Percentiles rank a stretch among this genome's conserved stretches.
phyloP scores from a whole-genome alignment of 805 yeast genomes.

The Ascoidea tarda region DNA sequence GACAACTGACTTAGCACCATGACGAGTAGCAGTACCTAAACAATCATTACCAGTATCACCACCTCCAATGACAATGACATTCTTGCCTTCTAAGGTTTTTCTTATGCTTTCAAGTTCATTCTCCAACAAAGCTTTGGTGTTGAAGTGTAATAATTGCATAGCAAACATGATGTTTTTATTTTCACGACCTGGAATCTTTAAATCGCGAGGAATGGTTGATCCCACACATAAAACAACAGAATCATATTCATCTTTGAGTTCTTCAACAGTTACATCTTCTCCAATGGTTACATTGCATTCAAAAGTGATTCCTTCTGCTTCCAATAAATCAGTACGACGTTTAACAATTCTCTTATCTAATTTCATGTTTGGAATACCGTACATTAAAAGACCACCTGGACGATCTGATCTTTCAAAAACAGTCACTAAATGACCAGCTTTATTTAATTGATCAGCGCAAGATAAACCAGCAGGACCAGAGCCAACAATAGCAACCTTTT shows the following conservation, averaged over 20 bases:
- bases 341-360: slow-evolving; percentile 85
- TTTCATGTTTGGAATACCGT: slow-evolving; percentile 99
- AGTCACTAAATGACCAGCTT: slow-evolving; percentile 86
- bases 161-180: slow-evolving; percentile 86
- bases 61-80: slow-evolving; percentile 96
- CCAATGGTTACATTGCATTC: slow-evolving; percentile 72
- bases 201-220: slow-evolving; percentile 91
- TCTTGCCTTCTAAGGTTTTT: slow-evolving; percentile 62
- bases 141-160: slow-evolving; percentile 77
- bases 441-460: slow-evolving; percentile 92
- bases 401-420: slow-evolving; percentile 92
- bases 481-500: slow-evolving; percentile 75
- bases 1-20: slow-evolving; percentile 87
- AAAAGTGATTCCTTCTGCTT: slow-evolving; percentile 79
- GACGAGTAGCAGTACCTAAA: slow-evolving; percentile 93
- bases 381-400: slow-evolving; percentile 95
- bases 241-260: slow-evolving; percentile 49
- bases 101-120: slow-evolving; percentile 68
- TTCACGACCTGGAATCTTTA: slow-evolving; percentile 88
- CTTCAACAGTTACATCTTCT: slow-evolving; percentile 62
- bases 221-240: slow-evolving; percentile 91
- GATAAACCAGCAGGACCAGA: slow-evolving; percentile 98
- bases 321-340: slow-evolving; percentile 83
- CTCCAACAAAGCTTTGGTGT: slow-evolving; percentile 81
- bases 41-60: slow-evolving; percentile 99